Conservation (phyloP, 257 asterid species). For the Solanum lycopersicoides region DNA sequence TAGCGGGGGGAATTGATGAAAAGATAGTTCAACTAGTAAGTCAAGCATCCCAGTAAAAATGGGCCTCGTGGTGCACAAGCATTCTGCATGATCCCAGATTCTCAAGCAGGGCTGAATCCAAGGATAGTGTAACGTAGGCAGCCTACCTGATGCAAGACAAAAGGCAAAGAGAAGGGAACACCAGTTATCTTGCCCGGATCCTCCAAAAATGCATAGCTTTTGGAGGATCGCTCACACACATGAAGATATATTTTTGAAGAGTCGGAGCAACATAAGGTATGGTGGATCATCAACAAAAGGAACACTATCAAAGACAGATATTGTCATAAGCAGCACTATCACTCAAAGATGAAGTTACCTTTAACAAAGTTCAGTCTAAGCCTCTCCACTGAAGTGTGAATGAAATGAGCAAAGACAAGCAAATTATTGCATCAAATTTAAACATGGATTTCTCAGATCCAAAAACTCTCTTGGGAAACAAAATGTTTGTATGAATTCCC, state of each 20-base stretch:
- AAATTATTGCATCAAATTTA: constrained; percentile 28
- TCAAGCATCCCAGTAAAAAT: background rate
- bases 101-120: background rate
- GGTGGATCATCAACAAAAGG: background rate
- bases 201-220: background rate
- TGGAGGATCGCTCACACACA: background rate
- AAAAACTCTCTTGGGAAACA: constrained; percentile 24
- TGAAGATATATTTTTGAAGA: background rate
- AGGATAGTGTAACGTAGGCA: background rate
- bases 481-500: constrained; percentile 14
- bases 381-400: constrained; percentile 11
- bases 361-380: constrained; percentile 9
- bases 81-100: background rate
- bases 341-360: background rate
- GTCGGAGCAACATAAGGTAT: background rate
- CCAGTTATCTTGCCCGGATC: background rate
- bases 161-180: background rate
- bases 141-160: background rate
- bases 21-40: background rate
- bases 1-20: background rate
- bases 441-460: constrained; percentile 33
- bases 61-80: background rate
- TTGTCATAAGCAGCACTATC: background rate
- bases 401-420: background rate
- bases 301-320: background rate